These are phyloP conservation scores for Macrophomina phaseolina DNA, from an alignment of 2,329 filamentous ascomycete genomes.

Conservation along the genomic window DNA sequence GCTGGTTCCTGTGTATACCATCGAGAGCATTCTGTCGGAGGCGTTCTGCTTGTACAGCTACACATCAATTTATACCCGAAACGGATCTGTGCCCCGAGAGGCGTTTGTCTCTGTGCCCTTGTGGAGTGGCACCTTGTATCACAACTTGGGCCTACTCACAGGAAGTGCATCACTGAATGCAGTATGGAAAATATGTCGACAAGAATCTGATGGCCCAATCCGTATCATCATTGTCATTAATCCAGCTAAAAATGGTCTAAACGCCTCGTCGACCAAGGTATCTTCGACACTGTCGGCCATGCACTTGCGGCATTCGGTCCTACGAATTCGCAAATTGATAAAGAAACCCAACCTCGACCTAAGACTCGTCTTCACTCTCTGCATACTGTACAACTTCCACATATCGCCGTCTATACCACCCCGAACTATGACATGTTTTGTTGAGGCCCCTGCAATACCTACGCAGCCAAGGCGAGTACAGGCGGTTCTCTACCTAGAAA, in stretches of 20 bases:
- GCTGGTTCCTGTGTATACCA: background rate
- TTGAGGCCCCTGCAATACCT: background rate
- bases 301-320: constrained; percentile 7
- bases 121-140: background rate
- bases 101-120: background rate
- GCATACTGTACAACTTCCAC: constrained; percentile 8
- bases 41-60: constrained; percentile 25
- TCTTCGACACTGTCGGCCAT: constrained; percentile 11
- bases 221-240: constrained; percentile 19
- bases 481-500: constrained; percentile 47
- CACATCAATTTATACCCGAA: constrained; percentile 25
- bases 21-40: constrained; percentile 7
- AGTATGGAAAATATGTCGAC: background rate
- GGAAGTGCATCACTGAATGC: too few relatives aligned
- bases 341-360: background rate
- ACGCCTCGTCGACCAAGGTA: constrained; percentile 22
- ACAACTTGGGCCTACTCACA: background rate
- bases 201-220: background rate
- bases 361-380: background rate
- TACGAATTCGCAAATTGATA: constrained; percentile 4
- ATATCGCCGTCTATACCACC: background rate
- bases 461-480: background rate
- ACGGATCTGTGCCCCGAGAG: background rate
- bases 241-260: constrained; percentile 4
- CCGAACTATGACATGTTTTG: background rate